phyloP scores from a whole-genome alignment of 345 rosid species.

The Camelina laxa region DNA sequence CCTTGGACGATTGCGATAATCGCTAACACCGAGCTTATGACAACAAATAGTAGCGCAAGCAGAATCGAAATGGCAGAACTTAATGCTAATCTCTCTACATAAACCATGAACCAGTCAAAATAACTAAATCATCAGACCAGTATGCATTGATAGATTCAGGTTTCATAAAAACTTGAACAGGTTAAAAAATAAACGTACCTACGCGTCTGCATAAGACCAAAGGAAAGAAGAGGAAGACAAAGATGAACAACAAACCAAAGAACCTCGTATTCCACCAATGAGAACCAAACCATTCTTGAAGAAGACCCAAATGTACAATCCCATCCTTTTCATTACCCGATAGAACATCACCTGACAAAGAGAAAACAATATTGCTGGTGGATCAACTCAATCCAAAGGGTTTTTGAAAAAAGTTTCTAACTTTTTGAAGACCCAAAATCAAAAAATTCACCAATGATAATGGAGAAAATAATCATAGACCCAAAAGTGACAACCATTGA shows the following conservation, averaged over 20 bases:
- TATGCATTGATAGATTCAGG: background rate
- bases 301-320: conserved; percentile 66
- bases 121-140: conserved; percentile 26
- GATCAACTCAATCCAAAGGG: background rate
- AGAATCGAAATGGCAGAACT: conserved; percentile 44
- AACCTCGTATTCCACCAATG: conserved; percentile 88
- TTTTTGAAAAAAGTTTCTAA: background rate
- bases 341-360: conserved; percentile 88
- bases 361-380: background rate
- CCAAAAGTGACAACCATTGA: conserved; percentile 80
- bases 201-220: conserved; percentile 63
- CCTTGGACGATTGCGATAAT: conserved; percentile 66
- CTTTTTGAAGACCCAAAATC: background rate
- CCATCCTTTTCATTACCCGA: conserved; percentile 70
- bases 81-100: conserved; percentile 34
- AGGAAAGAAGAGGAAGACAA: conserved; percentile 68
- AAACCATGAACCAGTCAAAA: background rate
- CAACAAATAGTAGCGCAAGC: conserved; percentile 77
- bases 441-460: conserved; percentile 72
- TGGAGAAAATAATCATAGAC: conserved; percentile 68
- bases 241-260: conserved; percentile 59
- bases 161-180: background rate
- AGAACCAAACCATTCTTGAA: conserved; percentile 88
- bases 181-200: conserved; percentile 48
- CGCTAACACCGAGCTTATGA: conserved; percentile 68